Base-by-base conservation (phyloP, 805 yeast genomes). In the Candida cerambycidarum region DNA sequence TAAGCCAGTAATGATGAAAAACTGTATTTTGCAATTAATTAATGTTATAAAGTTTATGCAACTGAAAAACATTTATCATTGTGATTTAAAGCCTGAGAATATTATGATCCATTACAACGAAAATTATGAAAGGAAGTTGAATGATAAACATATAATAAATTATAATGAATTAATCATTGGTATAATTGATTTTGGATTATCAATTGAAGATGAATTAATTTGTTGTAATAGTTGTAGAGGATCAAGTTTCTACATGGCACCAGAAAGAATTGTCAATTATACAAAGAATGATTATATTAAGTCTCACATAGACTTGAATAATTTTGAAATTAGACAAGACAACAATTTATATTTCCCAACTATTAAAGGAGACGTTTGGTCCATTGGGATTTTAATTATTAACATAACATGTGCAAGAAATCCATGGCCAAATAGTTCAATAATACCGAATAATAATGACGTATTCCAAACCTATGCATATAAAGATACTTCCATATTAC, bases 181-280 rank as follows among this genome's bases (percentile, higher is more conserved):
- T 49, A 71, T 83, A 47, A 92, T 95, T 28, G 99, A 92, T 66
- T 92, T 93, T 63, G 98, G 98, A 4, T 71, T 92, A 16, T 89
- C 97, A 16, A 78, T 92, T 45, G 75, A 77, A 37, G 73, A 77
- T 9, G 65, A 71, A 31, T 63, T 57, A 43, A 74, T 85, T 30
- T 79, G 82, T 48, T 78, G 84, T 47, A 84, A 85, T 54, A 79
- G 82, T 15, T 89, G 95, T 51, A 78, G 95, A 43, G 97, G 97
- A 1, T 83, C 92, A 6, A 77, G 86, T 17, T 90, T 87, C 62
- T 89, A 89, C 65, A 89, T 90, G 97, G 85, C 96, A 0, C 97
- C 97, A 6, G 97, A 89, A 61, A 67, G 93, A 57, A 61, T 80
- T n/a, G 64, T 69, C 15, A 75, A 77, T 50, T 73, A 67, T 36